These are phyloP conservation scores for Bipolaris cookei DNA, from an alignment of 2,329 filamentous ascomycete genomes.

Conservation along the genomic window DNA sequence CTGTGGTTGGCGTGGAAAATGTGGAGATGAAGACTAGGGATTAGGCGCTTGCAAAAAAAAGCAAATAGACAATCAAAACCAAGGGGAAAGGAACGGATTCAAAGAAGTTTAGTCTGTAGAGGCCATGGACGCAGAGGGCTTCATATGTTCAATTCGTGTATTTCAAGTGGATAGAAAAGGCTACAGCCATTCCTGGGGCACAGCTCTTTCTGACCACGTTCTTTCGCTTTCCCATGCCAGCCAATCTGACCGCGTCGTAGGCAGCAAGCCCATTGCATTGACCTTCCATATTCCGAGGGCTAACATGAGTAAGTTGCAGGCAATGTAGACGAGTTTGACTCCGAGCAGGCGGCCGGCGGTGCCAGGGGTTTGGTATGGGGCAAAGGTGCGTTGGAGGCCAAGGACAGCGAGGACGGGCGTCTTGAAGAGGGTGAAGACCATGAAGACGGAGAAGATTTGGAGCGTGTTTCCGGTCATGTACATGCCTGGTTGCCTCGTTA, in stretches of 20 bases:
- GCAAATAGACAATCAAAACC: neutral
- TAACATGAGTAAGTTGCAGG: slow-evolving; percentile 83
- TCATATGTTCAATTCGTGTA: neutral
- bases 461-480: slow-evolving; percentile 99
- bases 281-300: slow-evolving; percentile 94
- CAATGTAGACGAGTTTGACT: slow-evolving; percentile 86
- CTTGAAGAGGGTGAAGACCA: slow-evolving; percentile 99
- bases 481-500: slow-evolving; percentile 64
- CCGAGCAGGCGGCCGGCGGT: slow-evolving; percentile 75
- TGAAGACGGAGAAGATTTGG: slow-evolving; percentile 99
- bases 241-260: slow-evolving; percentile 98
- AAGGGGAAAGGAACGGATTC: no score
- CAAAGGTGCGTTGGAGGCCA: slow-evolving; percentile 84
- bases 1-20: neutral
- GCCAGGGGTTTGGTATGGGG: slow-evolving; percentile 83
- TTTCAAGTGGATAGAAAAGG: neutral
- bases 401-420: slow-evolving; percentile 86
- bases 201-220: slow-evolving; percentile 47
- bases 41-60: neutral
- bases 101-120: neutral
- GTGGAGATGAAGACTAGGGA: neutral
- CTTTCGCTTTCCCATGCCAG: slow-evolving; percentile 89
- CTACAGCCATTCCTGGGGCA: slow-evolving; percentile 47
- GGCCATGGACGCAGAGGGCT: neutral
- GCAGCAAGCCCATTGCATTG: slow-evolving; percentile 92